These are phyloP conservation scores for Waltiozyma sp. DNA, from an alignment of 1,139 yeast genomes.

Conservation along the genomic window DNA sequence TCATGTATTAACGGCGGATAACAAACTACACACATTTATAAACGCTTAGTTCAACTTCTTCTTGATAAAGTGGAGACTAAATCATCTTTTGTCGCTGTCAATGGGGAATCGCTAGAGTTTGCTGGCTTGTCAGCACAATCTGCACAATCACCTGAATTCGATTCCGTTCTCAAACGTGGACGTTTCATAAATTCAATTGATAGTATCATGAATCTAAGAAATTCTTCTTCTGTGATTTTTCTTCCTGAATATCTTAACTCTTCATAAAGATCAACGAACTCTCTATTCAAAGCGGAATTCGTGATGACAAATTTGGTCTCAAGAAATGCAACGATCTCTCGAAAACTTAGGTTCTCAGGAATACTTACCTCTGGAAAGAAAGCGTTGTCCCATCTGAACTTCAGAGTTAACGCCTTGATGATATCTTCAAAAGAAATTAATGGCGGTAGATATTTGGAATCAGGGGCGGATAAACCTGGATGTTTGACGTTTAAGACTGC, in stretches of 20 bases:
- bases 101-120: background rate
- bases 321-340: conserved; percentile 28
- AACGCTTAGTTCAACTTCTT: background rate
- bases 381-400: conserved; percentile 30
- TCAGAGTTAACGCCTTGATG: conserved; percentile 43
- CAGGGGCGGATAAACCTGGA: conserved; percentile 45
- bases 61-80: background rate
- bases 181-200: conserved; percentile 22
- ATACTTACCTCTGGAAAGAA: conserved; percentile 17
- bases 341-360: conserved; percentile 36
- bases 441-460: conserved; percentile 41
- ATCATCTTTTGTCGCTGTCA: background rate
- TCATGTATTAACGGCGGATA: too few relatives aligned
- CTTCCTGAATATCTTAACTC: conserved; percentile 56
- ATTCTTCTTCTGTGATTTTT: conserved; percentile 47
- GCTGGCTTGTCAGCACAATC: background rate
- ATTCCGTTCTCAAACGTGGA: conserved; percentile 3
- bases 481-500: conserved; percentile 35
- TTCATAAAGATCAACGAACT: conserved; percentile 55
- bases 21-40: too few relatives aligned
- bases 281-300: conserved; percentile 18
- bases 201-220: conserved; percentile 46
- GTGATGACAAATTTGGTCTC: conserved; percentile 14
- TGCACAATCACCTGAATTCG: background rate
- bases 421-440: conserved; percentile 56